These are phyloP conservation scores for Camptophora hylomeconis DNA, from an alignment of 2,329 filamentous ascomycete genomes.

Conservation along the genomic window DNA sequence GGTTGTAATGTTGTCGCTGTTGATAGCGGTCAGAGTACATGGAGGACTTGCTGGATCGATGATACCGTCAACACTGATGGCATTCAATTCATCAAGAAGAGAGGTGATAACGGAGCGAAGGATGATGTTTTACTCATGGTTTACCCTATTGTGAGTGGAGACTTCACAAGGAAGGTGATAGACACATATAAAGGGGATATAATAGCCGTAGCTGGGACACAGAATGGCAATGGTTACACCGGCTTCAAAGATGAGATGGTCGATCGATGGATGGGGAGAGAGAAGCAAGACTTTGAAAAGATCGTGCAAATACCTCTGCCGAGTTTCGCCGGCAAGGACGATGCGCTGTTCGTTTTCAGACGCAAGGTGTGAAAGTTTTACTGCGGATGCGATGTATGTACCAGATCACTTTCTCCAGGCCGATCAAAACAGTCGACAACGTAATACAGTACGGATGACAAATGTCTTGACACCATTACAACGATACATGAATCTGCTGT, in stretches of 20 bases:
- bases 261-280: constrained; percentile 51
- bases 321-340: constrained; percentile 65
- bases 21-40: constrained; percentile 55
- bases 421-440: too few species aligned
- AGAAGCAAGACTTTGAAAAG: constrained; percentile 43
- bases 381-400: too few species aligned
- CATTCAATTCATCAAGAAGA: constrained; percentile 40
- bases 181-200: constrained; percentile 49
- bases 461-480: too few species aligned
- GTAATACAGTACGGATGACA: too few species aligned
- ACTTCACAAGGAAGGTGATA: constrained; percentile 52
- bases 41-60: constrained; percentile 54
- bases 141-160: constrained; percentile 55
- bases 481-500: too few species aligned
- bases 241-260: constrained; percentile 51
- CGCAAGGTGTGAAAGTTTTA: too few species aligned
- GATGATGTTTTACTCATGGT: constrained; percentile 54
- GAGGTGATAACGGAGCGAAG: constrained; percentile 30
- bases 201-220: constrained; percentile 60
- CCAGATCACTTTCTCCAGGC: too few species aligned
- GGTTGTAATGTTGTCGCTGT: constrained; percentile 45
- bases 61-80: constrained; percentile 55
- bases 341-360: constrained; percentile 55
- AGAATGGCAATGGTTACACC: constrained; percentile 63
- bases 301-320: constrained; percentile 54